Conservation (phyloP, 2,329 filamentous ascomycete genomes). For the Phoma sp. region DNA sequence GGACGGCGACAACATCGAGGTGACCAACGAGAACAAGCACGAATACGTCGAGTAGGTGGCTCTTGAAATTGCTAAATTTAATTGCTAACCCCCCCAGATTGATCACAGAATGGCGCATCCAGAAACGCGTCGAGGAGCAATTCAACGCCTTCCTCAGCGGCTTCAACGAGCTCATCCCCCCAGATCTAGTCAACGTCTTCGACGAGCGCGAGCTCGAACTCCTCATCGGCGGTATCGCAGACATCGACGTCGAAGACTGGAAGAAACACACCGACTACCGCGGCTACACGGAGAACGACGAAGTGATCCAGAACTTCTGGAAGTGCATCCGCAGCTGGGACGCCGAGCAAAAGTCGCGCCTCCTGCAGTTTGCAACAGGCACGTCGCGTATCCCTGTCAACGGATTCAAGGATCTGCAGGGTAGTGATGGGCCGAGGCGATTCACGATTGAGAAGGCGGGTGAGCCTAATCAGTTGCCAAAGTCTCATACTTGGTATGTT, state of each 20-base stretch:
- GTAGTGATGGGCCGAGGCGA: conserved; percentile 90
- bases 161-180: conserved; percentile 96
- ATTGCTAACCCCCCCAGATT: conserved; percentile 59
- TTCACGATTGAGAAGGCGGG: conserved; percentile 99
- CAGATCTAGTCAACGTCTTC: conserved; percentile 97
- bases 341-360: conserved; percentile 94
- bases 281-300: conserved; percentile 96
- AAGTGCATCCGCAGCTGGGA: conserved; percentile 97
- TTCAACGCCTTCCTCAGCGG: conserved; percentile 98
- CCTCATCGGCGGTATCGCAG: conserved; percentile 97
- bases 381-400: conserved; percentile 98
- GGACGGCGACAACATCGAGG: conserved; percentile 87
- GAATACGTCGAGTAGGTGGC: conserved; percentile 87
- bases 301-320: conserved; percentile 99
- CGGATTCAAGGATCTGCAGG: conserved; percentile 98
- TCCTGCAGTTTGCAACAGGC: conserved; percentile 96
- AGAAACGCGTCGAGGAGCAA: conserved; percentile 97
- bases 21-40: conserved; percentile 98
- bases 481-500: conserved; percentile 95
- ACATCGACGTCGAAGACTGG: conserved; percentile 99
- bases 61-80: neutral
- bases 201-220: conserved; percentile 97
- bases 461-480: conserved; percentile 87
- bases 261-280: conserved; percentile 99
- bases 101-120: conserved; percentile 99